Conservation (phyloP, 1,284 basidiomycete species). For the Trametes versicolor region DNA sequence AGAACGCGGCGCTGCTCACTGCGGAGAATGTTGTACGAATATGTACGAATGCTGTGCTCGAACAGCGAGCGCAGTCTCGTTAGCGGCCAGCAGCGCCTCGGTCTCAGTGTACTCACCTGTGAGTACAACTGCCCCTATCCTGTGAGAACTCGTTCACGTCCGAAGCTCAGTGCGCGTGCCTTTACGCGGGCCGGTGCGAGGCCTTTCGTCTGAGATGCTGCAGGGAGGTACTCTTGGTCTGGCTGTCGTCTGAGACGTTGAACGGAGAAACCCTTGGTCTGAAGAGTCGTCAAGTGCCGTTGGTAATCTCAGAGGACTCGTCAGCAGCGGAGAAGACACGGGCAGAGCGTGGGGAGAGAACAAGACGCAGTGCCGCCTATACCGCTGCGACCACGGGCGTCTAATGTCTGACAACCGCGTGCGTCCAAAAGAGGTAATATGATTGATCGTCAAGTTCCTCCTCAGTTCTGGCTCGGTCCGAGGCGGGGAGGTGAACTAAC, state of each 20-base stretch:
- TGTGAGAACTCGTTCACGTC: too few species aligned
- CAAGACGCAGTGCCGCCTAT: not conserved
- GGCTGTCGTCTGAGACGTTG: not conserved
- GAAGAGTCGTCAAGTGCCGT: not conserved
- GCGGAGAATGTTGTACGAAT: conserved; percentile 26
- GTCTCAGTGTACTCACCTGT: conserved; percentile 1
- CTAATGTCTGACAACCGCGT: conserved; percentile 12
- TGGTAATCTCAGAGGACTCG: too few species aligned
- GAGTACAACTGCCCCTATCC: not conserved
- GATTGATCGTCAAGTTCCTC: not conserved
- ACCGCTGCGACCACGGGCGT: too few species aligned
- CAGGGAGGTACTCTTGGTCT: too few species aligned
- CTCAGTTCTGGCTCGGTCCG: too few species aligned
- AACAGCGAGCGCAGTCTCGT: not conserved
- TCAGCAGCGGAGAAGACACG: too few species aligned
- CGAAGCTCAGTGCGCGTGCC: not conserved
- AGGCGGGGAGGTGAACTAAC: too few species aligned
- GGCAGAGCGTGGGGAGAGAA: not conserved
- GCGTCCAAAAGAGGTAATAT: not conserved
- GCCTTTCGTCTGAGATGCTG: not conserved
- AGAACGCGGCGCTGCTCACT: conserved; percentile 6
- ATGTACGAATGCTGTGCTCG: conserved; percentile 29
- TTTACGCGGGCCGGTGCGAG: not conserved
- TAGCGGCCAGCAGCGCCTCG: conserved; percentile 1
- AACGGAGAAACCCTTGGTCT: too few species aligned